Evolutionary conservation across 345 rosid species (phyloP), one percentile per base, ranked within the genome.

Genomic region (Acer negundo): DNA sequence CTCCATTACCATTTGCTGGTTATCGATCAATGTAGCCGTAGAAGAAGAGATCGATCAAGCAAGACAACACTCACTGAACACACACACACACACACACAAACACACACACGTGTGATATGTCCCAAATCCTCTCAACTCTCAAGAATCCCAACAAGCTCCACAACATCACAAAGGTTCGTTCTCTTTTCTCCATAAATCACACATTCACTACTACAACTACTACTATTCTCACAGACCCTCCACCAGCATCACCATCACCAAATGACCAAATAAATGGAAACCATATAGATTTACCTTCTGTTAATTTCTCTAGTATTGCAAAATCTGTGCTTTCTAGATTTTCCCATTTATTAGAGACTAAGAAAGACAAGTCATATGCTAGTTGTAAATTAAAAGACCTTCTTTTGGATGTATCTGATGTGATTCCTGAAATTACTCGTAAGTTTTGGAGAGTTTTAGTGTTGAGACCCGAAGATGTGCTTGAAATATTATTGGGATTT

Each of bases 391-490:
- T 90, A 1, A 86, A 87, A 65, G 83, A 69, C 79, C 85, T 89
- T 73, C 85, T 91, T 75, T 87, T 85, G 62, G 89, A 89, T 62
- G 40, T 94, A 13, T 87, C 90, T 51, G 84, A 88, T 80, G 84
- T 86, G 31, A 73, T 91, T 26, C 98, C 98, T 53, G 82, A 80
- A 64, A 80, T 82, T 59, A 84, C 87, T 6, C 93, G 98, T 56
- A 82, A 86, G 15, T 84, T 87, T 70, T 79, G 87, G 76, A 85
- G 97, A 67, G 76, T 81, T 76, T 72, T 63, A 11, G 73, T 55
- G 53, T 79, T 90, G 82, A 78, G 77, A 76, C 89, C 97, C 19
- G 87, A 86, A 69, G 62, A 94, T 79, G 90, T 90, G 77, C 92
- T 90, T 67, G 88, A 87, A 83, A 44, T 94, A 11, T 77, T 89